These are phyloP conservation scores for Colletotrichum shisoi DNA, from an alignment of 2,329 filamentous ascomycete species.

Conservation along the genomic window DNA sequence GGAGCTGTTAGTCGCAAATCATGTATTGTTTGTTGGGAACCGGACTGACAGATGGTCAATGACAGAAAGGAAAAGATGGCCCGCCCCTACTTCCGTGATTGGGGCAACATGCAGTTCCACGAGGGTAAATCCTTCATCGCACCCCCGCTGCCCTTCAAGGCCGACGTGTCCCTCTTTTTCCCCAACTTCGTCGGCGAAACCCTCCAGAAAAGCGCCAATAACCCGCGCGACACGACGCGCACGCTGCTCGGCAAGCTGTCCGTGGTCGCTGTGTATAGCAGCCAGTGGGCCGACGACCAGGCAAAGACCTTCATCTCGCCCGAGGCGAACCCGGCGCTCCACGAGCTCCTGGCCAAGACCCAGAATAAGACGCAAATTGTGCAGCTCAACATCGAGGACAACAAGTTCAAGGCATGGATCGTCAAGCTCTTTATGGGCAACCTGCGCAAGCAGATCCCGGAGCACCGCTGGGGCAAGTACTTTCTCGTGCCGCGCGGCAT, in stretches of 20 bases:
- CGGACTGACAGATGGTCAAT: not conserved
- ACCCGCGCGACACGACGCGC: slow-evolving; percentile 74
- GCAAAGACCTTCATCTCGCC: slow-evolving; percentile 73
- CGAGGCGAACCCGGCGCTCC: slow-evolving; percentile 73
- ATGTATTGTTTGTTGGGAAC: no score
- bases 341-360: slow-evolving; percentile 64
- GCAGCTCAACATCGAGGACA: slow-evolving; percentile 89
- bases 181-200: slow-evolving; percentile 88
- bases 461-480: slow-evolving; percentile 66
- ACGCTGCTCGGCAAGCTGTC: slow-evolving; percentile 76
- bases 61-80: slow-evolving; percentile 75
- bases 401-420: slow-evolving; percentile 70
- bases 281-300: slow-evolving; percentile 85
- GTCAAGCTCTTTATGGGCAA: slow-evolving; percentile 64
- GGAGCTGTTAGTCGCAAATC: slow-evolving; percentile 66
- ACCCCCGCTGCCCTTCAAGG: slow-evolving; percentile 83
- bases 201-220: slow-evolving; percentile 64
- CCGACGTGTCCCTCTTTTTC: slow-evolving; percentile 86
- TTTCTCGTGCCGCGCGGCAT: slow-evolving; percentile 68
- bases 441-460: slow-evolving; percentile 58
- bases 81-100: slow-evolving; percentile 95
- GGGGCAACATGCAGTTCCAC: slow-evolving; percentile 81
- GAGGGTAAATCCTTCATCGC: slow-evolving; percentile 92
- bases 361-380: slow-evolving; percentile 71
- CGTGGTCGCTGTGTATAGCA: slow-evolving; percentile 82